Evolutionary conservation across 176 grass and related monocot species (phyloP).

Genomic region (Paspalum notatum): DNA sequence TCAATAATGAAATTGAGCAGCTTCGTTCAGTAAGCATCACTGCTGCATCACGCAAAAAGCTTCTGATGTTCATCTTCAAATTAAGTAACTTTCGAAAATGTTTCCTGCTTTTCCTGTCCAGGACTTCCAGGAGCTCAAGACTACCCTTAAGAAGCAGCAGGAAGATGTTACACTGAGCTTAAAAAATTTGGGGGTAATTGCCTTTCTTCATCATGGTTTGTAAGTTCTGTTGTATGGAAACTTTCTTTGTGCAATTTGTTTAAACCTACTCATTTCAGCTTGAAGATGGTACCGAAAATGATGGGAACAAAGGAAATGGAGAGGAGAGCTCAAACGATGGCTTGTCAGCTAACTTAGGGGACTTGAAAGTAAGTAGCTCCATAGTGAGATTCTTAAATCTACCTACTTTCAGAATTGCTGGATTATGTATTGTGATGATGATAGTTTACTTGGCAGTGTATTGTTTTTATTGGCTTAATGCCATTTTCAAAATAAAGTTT

Average conservation of each 20-base stretch:
- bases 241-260: background rate
- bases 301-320: conserved; percentile 35
- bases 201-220: conserved; percentile 10
- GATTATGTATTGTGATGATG: background rate
- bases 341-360: conserved; percentile 30
- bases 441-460: background rate
- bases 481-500: background rate
- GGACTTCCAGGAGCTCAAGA: conserved; percentile 94
- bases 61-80: background rate
- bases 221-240: conserved; percentile 3
- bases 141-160: conserved; percentile 93
- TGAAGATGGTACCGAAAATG: conserved; percentile 44
- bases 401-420: conserved; percentile 16
- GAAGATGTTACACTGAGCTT: conserved; percentile 90
- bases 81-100: conserved; percentile 26
- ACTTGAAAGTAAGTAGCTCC: conserved; percentile 52
- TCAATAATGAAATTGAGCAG: conserved; percentile 78
- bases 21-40: conserved; percentile 70
- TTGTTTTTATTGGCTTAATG: background rate
- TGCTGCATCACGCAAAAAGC: conserved; percentile 14
- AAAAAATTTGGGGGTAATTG: conserved; percentile 75
- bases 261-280: conserved; percentile 46
- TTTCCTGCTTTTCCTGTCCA: conserved; percentile 37
- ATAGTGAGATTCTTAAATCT: conserved; percentile 14
- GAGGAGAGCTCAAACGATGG: conserved; percentile 41